Percentiles rank a stretch among this genome's conserved stretches.
Evolutionary conservation across 164 flowering plant genomes (phyloP).

Genomic region (Taxillus chinensis): DNA sequence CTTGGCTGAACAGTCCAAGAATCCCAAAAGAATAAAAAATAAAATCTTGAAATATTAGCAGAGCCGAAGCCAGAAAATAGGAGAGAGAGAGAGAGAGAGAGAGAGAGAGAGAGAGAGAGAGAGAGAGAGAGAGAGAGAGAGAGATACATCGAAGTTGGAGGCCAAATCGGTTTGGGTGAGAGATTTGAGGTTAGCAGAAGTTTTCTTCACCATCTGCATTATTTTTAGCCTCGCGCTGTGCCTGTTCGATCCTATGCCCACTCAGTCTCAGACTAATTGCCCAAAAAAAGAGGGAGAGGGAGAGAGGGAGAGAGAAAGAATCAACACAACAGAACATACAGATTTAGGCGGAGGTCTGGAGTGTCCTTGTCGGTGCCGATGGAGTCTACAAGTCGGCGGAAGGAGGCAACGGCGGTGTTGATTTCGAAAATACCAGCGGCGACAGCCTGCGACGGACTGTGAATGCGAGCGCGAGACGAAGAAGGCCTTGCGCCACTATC

Average conservation of each 20-base stretch:
- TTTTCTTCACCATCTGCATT: conserved; percentile 53
- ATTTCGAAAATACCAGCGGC: conserved; percentile 69
- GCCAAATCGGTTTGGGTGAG: conserved; percentile 39
- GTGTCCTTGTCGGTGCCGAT: conserved; percentile 66
- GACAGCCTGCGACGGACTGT: conserved; percentile 25
- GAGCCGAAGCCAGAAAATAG: neutral
- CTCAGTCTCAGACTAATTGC: neutral
- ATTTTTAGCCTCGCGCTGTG: conserved; percentile 52
- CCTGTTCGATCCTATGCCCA: conserved; percentile 15
- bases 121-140: conserved; percentile 1
- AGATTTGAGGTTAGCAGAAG: conserved; percentile 57
- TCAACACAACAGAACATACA: conserved; percentile 21
- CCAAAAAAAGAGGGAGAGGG: neutral
- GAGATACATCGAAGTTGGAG: conserved; percentile 22
- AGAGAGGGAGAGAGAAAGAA: conserved; percentile 1
- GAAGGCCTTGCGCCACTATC: conserved; percentile 18
- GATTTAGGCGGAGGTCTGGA: conserved; percentile 61
- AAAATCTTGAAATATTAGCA: neutral
- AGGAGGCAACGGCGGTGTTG: conserved; percentile 53
- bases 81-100: conserved; percentile 1
- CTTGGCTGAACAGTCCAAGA: conserved; percentile 24
- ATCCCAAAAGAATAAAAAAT: conserved; percentile 7
- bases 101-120: conserved; percentile 1
- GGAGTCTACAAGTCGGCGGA: conserved; percentile 56
- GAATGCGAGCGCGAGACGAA: conserved; percentile 8